Base-by-base conservation (phyloP, 495 filamentous ascomycete genomes). In the Chaetomium cochliodes region DNA sequence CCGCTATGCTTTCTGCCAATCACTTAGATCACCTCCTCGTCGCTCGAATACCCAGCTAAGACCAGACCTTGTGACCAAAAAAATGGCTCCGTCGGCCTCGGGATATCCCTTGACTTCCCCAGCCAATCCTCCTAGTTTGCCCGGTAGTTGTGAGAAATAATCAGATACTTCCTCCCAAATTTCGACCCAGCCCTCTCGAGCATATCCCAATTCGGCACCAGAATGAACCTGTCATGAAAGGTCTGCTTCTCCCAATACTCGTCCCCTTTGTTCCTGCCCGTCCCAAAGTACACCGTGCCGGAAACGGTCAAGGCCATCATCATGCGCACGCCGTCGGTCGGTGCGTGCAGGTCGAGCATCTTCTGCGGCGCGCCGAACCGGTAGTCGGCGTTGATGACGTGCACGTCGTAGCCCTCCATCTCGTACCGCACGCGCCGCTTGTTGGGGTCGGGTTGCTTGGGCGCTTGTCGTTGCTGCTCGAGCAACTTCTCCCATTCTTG, bases 81-180 rank as follows among this genome's bases (percentile, higher is more conserved):
- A 54, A 20, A 23, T 9, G 13, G 28, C 28, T 20, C 16, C 11
- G 8, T 22, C 47, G 8, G n/a, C n/a, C 51, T 33, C 51, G 26
- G 12, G 16, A 12, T 15, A 9, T 15, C 20, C 9, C 15, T 9
- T 33, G 16, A 16, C 0, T 44, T 22, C 23, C 5, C 28, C 25
- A n/a, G 6, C 46, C 44, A 12, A 41, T 3, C 16, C 11, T 25
- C 63, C 60, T 53, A 68, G 26, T 60, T 66, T 18, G 76, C 68
- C 22, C 88, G 81, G 67, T 91, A 92, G 55, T 85, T 92, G 76
- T 93, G 89, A 57, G 84, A 90, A 63, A 86, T 82, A 55, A 93
- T 86, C 42, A 93, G 73, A 84, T 87, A 92, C 53, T 79, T 80
- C 62, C 77, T 80, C 49, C 79, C 75, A 30, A 76, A 77, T 30